Evolutionary conservation across 2,329 filamentous ascomycete genomes (phyloP), one percentile per base, ranked within the genome.

Genomic region (Xylariaceae sp.): DNA sequence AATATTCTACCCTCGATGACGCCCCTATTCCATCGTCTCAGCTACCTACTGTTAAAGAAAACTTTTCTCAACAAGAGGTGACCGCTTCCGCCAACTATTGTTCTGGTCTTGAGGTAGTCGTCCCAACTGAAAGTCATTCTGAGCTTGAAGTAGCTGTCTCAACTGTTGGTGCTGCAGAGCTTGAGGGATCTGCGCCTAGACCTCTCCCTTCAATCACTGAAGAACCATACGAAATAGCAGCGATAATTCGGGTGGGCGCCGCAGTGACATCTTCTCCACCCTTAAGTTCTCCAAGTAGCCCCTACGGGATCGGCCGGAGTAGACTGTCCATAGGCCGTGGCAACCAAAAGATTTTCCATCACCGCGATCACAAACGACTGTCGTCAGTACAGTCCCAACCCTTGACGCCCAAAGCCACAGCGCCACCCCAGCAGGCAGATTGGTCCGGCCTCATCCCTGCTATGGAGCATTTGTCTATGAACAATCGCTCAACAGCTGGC

Each of bases 381-480:
- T 20, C 2, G 17, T 8, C 23, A 22, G 32, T 10, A 2, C 25
- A 22, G 11, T 19, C 27, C 11, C 5, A 25, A 8, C 22, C 38
- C 6, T 25, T 12, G 16, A 14, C 34, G 5, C 22, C 25, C 14
- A 22, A 12, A 20, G 20, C 32, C 7, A 38, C 11, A 10, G 11
- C 25, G 22, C 34, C 6, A 17, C 23, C 33, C 7, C 17, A 27
- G 12, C 42, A 38, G 11, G 21, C 23, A n/a, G 3, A 35, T 2
- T 25, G 22, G 19, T 20, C 36, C 22, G 49, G 47, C 6, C 47
- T 49, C 35, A 49, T 49, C 33, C 47, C 44, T 8, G 39, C 41
- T 6, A 2, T 14, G 6, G 41, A 44, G 23, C 16, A 27, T n/a
- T n/a, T n/a, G n/a, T n/a, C n/a, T n/a, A n/a, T n/a, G n/a, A n/a